Base-by-base conservation (phyloP, 116 monocot genomes). In the Zostera marina region DNA sequence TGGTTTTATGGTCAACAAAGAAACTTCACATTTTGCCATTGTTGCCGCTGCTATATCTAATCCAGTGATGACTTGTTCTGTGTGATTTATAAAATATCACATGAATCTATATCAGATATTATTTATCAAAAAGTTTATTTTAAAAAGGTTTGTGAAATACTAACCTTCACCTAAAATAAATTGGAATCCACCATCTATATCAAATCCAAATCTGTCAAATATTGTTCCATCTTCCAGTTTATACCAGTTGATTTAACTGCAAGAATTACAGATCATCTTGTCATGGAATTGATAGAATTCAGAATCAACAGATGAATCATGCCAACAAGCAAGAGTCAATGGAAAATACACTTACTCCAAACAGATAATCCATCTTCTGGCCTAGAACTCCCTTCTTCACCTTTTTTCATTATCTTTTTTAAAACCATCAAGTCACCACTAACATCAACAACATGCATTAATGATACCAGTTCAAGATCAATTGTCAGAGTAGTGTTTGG, bases 101-200 rank as follows among this genome's bases (percentile, higher is more conserved):
- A 26, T 42, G 60, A 15, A 19, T 6, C 48, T 48, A 48, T 48
- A 0, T n/a, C 19, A 48, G 19, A 48, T 48, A n/a, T 48, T 19
- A 8, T 7, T 12, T 32, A 59, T 22, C 22, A 25, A 54, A 54
- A 2, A 25, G 22, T 22, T 54, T 9, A 21, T 44, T 24, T 46
- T 15, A 14, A 54, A 14, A 52, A 1, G 54, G 22, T 17, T 39
- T 4, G 11, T 0, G 47, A 40, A 24, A 24, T 58, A 12, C 59
- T 68, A 41, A 85, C 85, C 85, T 86, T 78, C 86, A 75, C 76
- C 86, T 32, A 81, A 41, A 62, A 72, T 43, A 66, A 86, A 86
- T 46, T 78, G 63, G 59, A 75, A 78, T 12, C 20, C 25, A 11
- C 52, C 60, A 8, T 67, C 71, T 39, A 52, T 73, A 56, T 73